Evolutionary conservation across 768 basidiomycete genomes (phyloP).

Genomic region (Termitomyces bulborhizus): DNA sequence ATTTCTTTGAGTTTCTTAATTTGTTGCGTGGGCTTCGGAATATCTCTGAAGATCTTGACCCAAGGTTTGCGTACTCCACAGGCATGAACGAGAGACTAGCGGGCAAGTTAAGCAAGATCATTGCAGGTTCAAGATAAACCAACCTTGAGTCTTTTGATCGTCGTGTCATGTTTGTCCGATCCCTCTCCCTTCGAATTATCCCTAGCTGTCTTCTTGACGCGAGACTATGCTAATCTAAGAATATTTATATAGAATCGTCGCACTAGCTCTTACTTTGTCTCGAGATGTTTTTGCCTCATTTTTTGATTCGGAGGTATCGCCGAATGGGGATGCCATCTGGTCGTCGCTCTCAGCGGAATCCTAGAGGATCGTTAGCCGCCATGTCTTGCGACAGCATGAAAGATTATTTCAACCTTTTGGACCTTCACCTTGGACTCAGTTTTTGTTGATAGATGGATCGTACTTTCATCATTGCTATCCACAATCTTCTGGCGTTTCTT

Average conservation of each 20-base stretch:
- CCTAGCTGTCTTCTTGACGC: constrained; percentile 20
- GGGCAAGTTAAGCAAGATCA: background rate
- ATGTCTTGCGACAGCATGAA: background rate
- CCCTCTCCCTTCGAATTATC: constrained; percentile 21
- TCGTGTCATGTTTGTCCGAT: constrained; percentile 60
- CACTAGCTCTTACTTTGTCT: constrained; percentile 16
- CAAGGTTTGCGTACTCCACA: constrained; percentile 77
- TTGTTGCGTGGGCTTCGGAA: constrained; percentile 53
- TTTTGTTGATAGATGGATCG: background rate
- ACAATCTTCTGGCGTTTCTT: constrained; percentile 11
- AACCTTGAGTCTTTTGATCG: constrained; percentile 72
- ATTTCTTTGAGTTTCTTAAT: constrained; percentile 60
- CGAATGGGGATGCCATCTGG: constrained; percentile 53
- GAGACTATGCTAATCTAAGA: constrained; percentile 9
- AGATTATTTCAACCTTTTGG: background rate
- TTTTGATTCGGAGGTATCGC: constrained; percentile 45
- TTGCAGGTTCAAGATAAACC: background rate
- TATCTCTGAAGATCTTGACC: constrained; percentile 63
- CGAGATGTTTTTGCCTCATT: constrained; percentile 7
- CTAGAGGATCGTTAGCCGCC: constrained; percentile 1
- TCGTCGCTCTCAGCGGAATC: constrained; percentile 41
- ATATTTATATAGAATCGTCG: background rate
- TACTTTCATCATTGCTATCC: constrained; percentile 2
- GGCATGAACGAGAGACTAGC: constrained; percentile 61
- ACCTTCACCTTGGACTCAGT: background rate